phyloP scores from a whole-genome alignment of 305 asterid genomes.

The Fraxinus velutina region DNA sequence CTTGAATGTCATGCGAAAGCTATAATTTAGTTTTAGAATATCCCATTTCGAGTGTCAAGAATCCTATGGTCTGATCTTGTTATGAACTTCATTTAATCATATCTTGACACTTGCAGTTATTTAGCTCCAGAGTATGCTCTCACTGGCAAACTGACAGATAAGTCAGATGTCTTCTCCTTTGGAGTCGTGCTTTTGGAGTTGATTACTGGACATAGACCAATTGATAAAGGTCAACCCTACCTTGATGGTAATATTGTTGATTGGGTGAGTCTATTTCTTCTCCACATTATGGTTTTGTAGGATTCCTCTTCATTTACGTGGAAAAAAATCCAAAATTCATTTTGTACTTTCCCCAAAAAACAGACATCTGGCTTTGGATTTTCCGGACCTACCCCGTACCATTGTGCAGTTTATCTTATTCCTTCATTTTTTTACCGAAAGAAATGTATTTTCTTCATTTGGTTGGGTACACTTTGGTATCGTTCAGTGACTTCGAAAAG shows the following conservation, averaged over 20 bases:
- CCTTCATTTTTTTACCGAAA: background rate
- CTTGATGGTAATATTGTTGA: slow-evolving; percentile 84
- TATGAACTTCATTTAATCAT: slow-evolving; percentile 1
- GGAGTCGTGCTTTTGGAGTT: slow-evolving; percentile 89
- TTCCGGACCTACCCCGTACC: background rate
- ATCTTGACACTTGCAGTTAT: slow-evolving; percentile 49
- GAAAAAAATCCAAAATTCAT: background rate
- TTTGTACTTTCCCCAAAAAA: slow-evolving; percentile 2
- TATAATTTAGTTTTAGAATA: slow-evolving; percentile 2
- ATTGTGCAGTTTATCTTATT: background rate
- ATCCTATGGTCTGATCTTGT: slow-evolving; percentile 3
- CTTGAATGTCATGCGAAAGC: background rate
- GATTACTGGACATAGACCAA: slow-evolving; percentile 87
- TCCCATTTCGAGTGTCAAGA: background rate
- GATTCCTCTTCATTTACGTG: background rate
- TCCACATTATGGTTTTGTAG: background rate
- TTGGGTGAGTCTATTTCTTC: slow-evolving; percentile 56
- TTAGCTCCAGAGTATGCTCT: slow-evolving; percentile 96
- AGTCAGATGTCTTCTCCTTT: slow-evolving; percentile 85
- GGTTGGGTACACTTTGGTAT: background rate
- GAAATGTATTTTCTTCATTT: background rate
- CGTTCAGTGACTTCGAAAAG: background rate
- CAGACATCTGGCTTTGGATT: background rate
- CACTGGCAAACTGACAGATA: slow-evolving; percentile 82
- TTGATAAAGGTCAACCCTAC: slow-evolving; percentile 70